phyloP scores from a whole-genome alignment of 2,329 filamentous ascomycete genomes.

The Geosmithia flava region DNA sequence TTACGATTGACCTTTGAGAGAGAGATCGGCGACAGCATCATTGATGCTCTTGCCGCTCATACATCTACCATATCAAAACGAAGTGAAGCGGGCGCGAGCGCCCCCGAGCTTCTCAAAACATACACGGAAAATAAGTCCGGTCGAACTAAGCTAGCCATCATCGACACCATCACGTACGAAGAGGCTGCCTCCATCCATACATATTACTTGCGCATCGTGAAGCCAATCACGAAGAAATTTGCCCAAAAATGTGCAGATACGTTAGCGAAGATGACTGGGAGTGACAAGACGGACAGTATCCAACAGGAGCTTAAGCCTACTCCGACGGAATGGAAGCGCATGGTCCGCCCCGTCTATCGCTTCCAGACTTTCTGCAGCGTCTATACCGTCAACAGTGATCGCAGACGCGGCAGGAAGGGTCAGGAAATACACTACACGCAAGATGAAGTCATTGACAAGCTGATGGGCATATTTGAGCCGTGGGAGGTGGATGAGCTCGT shows the following conservation, averaged over 20 bases:
- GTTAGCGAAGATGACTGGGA: neutral
- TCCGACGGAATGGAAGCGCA: neutral
- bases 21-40: neutral
- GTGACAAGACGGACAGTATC: neutral
- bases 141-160: neutral
- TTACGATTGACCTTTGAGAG: neutral
- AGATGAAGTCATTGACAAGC: neutral
- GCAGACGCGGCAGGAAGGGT: neutral
- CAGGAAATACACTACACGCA: neutral
- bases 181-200: neutral
- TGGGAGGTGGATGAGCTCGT: slow-evolving; percentile 1
- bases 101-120: neutral
- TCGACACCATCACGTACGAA: neutral
- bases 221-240: neutral
- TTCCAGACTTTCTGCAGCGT: neutral
- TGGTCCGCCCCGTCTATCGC: neutral
- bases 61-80: neutral
- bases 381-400: neutral
- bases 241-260: neutral
- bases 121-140: neutral
- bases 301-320: neutral
- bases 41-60: slow-evolving; percentile 1
- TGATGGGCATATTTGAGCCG: neutral
- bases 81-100: neutral
- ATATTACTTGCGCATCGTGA: neutral